phyloP scores from a whole-genome alignment of 2,329 filamentous ascomycete genomes.

The Penicillium psychrosexuale region DNA sequence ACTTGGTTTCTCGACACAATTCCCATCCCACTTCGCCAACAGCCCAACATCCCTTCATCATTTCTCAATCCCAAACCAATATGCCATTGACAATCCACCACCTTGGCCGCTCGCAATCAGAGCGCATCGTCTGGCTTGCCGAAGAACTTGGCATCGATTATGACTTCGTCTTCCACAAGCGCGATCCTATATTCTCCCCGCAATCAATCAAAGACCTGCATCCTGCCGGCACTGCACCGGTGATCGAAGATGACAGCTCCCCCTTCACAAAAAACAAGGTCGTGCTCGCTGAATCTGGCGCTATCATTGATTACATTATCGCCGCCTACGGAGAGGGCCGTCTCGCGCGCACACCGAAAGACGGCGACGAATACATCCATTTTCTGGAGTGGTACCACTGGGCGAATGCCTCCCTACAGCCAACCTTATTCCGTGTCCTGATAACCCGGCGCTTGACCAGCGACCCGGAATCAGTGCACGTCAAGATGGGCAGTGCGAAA shows the following conservation, averaged over 20 bases:
- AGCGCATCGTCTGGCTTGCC: conserved; percentile 26
- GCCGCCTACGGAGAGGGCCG: conserved; percentile 18
- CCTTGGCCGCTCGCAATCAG: conserved; percentile 22
- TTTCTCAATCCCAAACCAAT: not conserved
- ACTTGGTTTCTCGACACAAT: not conserved
- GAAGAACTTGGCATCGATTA: conserved; percentile 23
- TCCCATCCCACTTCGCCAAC: not conserved
- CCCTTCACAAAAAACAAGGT: conserved; percentile 17
- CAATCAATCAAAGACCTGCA: conserved; percentile 23
- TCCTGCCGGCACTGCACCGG: conserved; percentile 20
- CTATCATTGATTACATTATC: conserved; percentile 23
- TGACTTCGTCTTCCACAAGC: conserved; percentile 20
- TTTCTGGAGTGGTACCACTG: conserved; percentile 25
- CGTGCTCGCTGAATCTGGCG: conserved; percentile 20
- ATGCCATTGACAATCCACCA: conserved; percentile 25
- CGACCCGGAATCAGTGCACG: conserved; percentile 1
- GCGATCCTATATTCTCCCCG: conserved; percentile 20
- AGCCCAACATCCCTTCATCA: not conserved
- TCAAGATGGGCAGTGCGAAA: conserved; percentile 2
- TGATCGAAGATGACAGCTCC: conserved; percentile 23
- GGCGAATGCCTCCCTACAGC: conserved; percentile 21
- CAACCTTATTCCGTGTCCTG: conserved; percentile 13
- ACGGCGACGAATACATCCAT: conserved; percentile 17
- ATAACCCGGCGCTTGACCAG: not conserved
- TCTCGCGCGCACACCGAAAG: conserved; percentile 18